Base-by-base conservation (phyloP, 2,329 filamentous ascomycete genomes). In the Cladosporium sp. region DNA sequence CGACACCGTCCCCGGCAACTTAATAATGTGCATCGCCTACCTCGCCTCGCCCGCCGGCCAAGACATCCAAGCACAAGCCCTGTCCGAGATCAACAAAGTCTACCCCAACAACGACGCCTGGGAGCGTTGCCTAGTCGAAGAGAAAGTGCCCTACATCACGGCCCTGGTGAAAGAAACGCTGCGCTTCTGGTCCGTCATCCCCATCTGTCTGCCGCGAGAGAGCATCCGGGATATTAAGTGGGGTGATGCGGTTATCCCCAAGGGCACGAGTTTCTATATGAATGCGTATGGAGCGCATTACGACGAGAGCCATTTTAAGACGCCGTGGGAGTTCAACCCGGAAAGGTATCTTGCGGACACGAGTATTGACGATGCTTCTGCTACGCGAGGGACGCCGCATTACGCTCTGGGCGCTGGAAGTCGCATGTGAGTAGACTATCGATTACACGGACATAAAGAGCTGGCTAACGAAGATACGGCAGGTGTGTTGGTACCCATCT, bases 261-360 rank as follows among this genome's bases (percentile, higher is more conserved):
- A 90, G 0, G 89, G 90, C 1, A 93, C 89, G 0, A 91, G 89
- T 1, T 92, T 94, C 70, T 92, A 93, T 78, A 89, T 94, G 90
- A 81, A 93, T 71, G 88, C 90, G 11, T 92, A 89, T 76, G 89
- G 88, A 0, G 90, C 89, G 28, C 85, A 93, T 76, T 91, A 91
- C 76, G 91, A 93, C 73, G 81, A 83, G 5, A 76, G 78, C 0
- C 89, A 91, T 73, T 93, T 91, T 80, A 85, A 87, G 68, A 75
- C 86, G 30, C 85, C 90, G 0, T 68, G 83, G 30, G 77, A 80
- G 7, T 92, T 93, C 75, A 80, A 86, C n/a, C 88, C 90, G 0
- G 89, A 92, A 68, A 85, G 90, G 28, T 93, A 89, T 73, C 79
- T 93, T 13, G 76, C 82, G 60, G 81, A 87, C 61, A 80, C 82